Percentiles rank a stretch among this genome's conserved stretches.
phyloP scores from a whole-genome alignment of 2,329 filamentous ascomycete genomes.

The Aspergillus alliaceus region DNA sequence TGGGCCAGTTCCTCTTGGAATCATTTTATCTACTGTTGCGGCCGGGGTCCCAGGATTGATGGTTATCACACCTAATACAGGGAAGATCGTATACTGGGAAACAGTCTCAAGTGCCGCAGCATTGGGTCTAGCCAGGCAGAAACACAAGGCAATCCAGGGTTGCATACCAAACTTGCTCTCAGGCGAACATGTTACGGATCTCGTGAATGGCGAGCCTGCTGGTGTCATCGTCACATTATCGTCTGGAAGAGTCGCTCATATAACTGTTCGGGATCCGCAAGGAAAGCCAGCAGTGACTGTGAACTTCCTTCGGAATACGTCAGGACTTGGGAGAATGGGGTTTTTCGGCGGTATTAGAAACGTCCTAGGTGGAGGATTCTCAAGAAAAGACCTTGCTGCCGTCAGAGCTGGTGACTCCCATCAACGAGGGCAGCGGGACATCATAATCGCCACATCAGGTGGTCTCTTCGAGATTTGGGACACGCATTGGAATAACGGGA shows the following conservation, averaged over 20 bases:
- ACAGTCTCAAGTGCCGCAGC: slow-evolving; percentile 87
- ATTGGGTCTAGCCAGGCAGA: slow-evolving; percentile 78
- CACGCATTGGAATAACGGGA: slow-evolving; percentile 82
- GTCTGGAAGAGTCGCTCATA: slow-evolving; percentile 80
- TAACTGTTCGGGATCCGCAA: slow-evolving; percentile 82
- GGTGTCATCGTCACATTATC: slow-evolving; percentile 85
- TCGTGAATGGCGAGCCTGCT: slow-evolving; percentile 81
- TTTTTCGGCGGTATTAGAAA: slow-evolving; percentile 80
- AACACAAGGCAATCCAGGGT: slow-evolving; percentile 76
- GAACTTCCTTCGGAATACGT: slow-evolving; percentile 69
- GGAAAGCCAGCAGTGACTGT: slow-evolving; percentile 79
- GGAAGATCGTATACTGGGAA: slow-evolving; percentile 92
- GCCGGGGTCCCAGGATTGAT: slow-evolving; percentile 83
- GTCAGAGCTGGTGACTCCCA: slow-evolving; percentile 71
- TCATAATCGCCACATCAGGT: slow-evolving; percentile 75
- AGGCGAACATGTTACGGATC: slow-evolving; percentile 72
- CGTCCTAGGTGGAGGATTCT: slow-evolving; percentile 67
- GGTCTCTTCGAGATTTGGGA: slow-evolving; percentile 84
- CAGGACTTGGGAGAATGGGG: slow-evolving; percentile 54
- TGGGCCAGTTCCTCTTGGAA: slow-evolving; percentile 77
- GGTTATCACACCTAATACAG: slow-evolving; percentile 77
- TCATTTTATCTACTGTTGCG: slow-evolving; percentile 76
- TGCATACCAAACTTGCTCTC: slow-evolving; percentile 71
- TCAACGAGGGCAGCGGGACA: slow-evolving; percentile 78
- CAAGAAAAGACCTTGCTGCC: slow-evolving; percentile 76